Conservation (phyloP, 352 stramenopile genomes). For the Globisporangium rhizosaccharum region DNA sequence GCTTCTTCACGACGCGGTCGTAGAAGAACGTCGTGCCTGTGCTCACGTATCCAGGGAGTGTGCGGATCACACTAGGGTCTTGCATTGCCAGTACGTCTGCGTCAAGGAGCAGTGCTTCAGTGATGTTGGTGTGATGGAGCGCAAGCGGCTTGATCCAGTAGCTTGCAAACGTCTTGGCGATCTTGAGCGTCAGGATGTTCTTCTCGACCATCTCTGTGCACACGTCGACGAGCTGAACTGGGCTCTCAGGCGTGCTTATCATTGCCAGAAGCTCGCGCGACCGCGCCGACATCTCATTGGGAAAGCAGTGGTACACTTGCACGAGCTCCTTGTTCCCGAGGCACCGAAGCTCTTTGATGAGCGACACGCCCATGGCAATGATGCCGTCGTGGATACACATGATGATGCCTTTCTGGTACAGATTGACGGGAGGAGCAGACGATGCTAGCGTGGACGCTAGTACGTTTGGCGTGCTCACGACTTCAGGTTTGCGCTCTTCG, state of each 20-base stretch:
- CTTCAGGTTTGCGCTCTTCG: background rate
- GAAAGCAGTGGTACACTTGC: conserved; percentile 39
- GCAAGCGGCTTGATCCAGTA: conserved; percentile 65
- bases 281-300: conserved; percentile 31
- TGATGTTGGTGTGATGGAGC: conserved; percentile 42
- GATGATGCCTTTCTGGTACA: conserved; percentile 23
- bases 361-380: conserved; percentile 40
- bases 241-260: conserved; percentile 35
- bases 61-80: conserved; percentile 30
- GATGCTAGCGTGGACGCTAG: background rate
- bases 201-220: conserved; percentile 32
- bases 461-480: background rate
- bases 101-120: conserved; percentile 43
- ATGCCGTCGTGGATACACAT: conserved; percentile 34
- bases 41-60: conserved; percentile 28
- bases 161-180: conserved; percentile 32
- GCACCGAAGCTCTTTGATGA: conserved; percentile 49
- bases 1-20: conserved; percentile 45
- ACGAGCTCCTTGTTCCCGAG: conserved; percentile 34
- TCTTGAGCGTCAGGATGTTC: conserved; percentile 20
- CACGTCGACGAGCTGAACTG: conserved; percentile 37
- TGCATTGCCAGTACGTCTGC: conserved; percentile 33
- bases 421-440: background rate
- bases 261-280: conserved; percentile 20
- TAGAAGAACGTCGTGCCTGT: conserved; percentile 66